Conservation (phyloP, 495 filamentous ascomycete genomes). For the Penicillium simplicissimum region DNA sequence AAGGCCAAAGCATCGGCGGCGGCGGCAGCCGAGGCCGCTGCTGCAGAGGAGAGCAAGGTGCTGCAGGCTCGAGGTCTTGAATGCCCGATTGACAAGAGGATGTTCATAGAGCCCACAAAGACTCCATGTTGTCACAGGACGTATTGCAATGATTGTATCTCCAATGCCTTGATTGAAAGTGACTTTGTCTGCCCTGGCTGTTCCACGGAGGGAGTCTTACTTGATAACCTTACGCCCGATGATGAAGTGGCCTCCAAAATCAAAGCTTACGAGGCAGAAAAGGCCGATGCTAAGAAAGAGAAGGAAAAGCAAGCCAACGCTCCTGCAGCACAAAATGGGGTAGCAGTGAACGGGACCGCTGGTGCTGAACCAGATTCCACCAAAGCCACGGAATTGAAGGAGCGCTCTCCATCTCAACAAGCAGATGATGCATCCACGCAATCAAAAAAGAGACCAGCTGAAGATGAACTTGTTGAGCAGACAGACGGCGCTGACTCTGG, state of each 20-base stretch:
- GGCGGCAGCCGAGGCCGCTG: conserved; percentile 67
- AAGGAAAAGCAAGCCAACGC: conserved; percentile 57
- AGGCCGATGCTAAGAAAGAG: conserved; percentile 57
- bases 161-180: conserved; percentile 94
- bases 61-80: conserved; percentile 83
- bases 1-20: conserved; percentile 82
- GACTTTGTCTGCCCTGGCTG: conserved; percentile 95
- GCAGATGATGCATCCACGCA: conserved; percentile 21
- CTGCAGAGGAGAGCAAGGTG: conserved; percentile 72
- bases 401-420: conserved; percentile 42
- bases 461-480: conserved; percentile 59
- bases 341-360: conserved; percentile 35
- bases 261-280: conserved; percentile 74
- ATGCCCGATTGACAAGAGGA: conserved; percentile 92
- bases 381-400: conserved; percentile 19
- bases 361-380: conserved; percentile 9
- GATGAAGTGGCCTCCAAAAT: conserved; percentile 75
- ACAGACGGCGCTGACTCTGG: conserved; percentile 22
- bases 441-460: conserved; percentile 79
- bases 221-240: conserved; percentile 86
- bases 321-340: conserved; percentile 24
- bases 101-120: conserved; percentile 97
- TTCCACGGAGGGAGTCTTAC: conserved; percentile 81
- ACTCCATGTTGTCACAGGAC: conserved; percentile 97
- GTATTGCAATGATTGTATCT: conserved; percentile 99